Evolutionary conservation across 345 rosid genomes (phyloP).

Genomic region (Citrus hindsii): DNA sequence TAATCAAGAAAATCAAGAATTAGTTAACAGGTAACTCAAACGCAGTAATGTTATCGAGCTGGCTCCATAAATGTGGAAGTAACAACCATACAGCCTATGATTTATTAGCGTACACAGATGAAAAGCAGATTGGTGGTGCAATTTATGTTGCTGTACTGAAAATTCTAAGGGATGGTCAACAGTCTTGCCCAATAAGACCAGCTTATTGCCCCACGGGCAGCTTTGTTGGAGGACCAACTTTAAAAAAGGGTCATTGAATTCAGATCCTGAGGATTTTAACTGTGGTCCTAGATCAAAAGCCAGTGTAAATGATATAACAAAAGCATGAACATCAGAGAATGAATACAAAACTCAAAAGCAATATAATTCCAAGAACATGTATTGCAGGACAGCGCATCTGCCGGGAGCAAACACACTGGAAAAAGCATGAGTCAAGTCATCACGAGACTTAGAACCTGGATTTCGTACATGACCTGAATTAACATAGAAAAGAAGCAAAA

Average conservation of each 20-base stretch:
- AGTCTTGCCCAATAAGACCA: not conserved
- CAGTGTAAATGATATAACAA: not conserved
- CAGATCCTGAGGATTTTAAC: not conserved
- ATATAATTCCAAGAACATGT: not conserved
- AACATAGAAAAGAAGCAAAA: not conserved
- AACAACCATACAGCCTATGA: not conserved
- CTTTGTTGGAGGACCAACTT: not conserved
- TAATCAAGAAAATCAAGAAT: not conserved
- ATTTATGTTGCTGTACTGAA: not conserved
- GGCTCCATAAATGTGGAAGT: conserved; percentile 8
- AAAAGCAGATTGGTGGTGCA: not conserved
- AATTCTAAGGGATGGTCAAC: not conserved
- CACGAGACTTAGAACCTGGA: not conserved
- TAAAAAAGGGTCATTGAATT: not conserved
- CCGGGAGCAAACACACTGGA: not conserved
- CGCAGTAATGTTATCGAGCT: not conserved
- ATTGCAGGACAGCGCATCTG: not conserved
- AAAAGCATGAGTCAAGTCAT: not conserved
- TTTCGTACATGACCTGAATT: not conserved
- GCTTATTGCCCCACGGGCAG: not conserved
- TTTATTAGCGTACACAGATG: not conserved
- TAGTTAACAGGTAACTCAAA: not conserved
- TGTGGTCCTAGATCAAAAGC: not conserved
- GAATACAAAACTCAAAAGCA: not conserved
- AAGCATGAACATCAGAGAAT: not conserved